Evolutionary conservation across 495 filamentous ascomycete species (phyloP).

Genomic region (Aspergillus sclerotioniger): DNA sequence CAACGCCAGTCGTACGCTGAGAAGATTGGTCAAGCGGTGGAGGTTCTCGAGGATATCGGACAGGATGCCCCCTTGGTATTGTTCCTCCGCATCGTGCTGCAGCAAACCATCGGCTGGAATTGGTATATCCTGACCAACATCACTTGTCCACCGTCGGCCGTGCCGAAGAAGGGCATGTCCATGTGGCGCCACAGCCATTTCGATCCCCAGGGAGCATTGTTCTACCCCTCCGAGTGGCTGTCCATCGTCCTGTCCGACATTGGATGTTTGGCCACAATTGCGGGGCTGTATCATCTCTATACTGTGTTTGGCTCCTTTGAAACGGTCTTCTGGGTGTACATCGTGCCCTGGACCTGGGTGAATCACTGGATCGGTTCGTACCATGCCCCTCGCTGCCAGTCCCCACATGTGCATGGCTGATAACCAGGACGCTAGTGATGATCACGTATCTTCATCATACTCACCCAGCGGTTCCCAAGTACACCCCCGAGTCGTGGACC

Average conservation of each 20-base stretch:
- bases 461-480: slow-evolving; percentile 78
- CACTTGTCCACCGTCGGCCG: slow-evolving; percentile 43
- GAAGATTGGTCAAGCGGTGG: slow-evolving; percentile 27
- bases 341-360: slow-evolving; percentile 55
- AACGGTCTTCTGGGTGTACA: slow-evolving; percentile 43
- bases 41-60: slow-evolving; percentile 40
- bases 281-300: slow-evolving; percentile 37
- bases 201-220: slow-evolving; percentile 57
- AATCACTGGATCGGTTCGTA: slow-evolving; percentile 53
- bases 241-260: slow-evolving; percentile 57
- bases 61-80: slow-evolving; percentile 22
- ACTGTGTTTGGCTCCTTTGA: slow-evolving; percentile 45
- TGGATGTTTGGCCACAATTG: slow-evolving; percentile 43
- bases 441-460: slow-evolving; percentile 90
- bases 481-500: slow-evolving; percentile 70
- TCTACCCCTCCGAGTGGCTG: slow-evolving; percentile 52
- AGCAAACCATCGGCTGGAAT: neutral
- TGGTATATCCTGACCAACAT: neutral
- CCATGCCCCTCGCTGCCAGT: no score
- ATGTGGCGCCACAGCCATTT: slow-evolving; percentile 53
- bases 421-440: slow-evolving; percentile 46
- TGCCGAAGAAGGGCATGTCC: slow-evolving; percentile 33
- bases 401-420: no score
- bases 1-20: slow-evolving; percentile 35
- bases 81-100: neutral